Evolutionary conservation across 306 rosid genomes (phyloP).

Genomic region (Malus sieversii): DNA sequence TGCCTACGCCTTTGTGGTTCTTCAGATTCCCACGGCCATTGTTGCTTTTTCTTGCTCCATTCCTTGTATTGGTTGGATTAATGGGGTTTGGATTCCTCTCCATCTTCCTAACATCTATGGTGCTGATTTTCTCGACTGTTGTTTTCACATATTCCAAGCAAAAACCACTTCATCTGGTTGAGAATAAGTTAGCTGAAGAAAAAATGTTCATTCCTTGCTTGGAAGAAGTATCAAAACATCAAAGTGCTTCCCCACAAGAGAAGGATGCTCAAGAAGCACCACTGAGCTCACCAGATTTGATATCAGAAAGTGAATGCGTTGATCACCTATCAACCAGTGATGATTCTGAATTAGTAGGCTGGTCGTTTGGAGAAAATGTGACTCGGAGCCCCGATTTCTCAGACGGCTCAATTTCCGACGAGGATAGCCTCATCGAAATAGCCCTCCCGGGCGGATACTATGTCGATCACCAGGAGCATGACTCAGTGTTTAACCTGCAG

Average conservation of each 20-base stretch:
- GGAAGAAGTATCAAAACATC: slow-evolving; percentile 19
- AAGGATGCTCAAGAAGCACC: slow-evolving; percentile 27
- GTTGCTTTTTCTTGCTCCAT: slow-evolving; percentile 36
- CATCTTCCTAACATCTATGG: slow-evolving; percentile 34
- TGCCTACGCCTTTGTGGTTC: slow-evolving; percentile 43
- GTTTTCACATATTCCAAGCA: slow-evolving; percentile 32
- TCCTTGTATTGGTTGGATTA: slow-evolving; percentile 35
- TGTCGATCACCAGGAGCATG: slow-evolving; percentile 29
- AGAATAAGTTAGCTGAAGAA: slow-evolving; percentile 17
- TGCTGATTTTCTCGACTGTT: slow-evolving; percentile 35
- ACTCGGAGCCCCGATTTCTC: slow-evolving; percentile 34
- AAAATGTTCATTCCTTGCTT: background rate
- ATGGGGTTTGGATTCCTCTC: slow-evolving; percentile 40
- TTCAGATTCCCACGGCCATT: slow-evolving; percentile 49
- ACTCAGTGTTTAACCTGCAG: slow-evolving; percentile 19
- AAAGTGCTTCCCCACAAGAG: background rate
- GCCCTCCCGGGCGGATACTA: slow-evolving; percentile 63
- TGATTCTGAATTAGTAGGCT: slow-evolving; percentile 44
- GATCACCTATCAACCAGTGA: slow-evolving; percentile 39
- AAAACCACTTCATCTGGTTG: slow-evolving; percentile 4
- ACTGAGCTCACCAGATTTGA: slow-evolving; percentile 8
- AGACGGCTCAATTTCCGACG: slow-evolving; percentile 88
- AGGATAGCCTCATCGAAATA: slow-evolving; percentile 90
- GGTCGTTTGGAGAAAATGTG: slow-evolving; percentile 20
- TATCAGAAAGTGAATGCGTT: slow-evolving; percentile 38